Conservation (phyloP, 1,284 basidiomycete species). For the Austroboletus novae-zelandiae region DNA sequence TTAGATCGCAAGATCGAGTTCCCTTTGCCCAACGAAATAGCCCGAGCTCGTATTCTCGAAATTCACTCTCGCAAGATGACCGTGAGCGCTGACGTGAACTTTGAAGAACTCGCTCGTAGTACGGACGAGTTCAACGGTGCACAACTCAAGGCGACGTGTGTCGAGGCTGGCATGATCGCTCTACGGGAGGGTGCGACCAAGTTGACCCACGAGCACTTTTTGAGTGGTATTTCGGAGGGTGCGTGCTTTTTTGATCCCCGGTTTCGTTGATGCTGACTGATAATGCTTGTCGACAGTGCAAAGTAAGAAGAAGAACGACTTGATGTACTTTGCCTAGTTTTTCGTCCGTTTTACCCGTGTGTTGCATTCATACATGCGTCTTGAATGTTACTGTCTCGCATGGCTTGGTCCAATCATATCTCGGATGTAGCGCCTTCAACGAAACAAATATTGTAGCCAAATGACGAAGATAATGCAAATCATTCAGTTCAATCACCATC, state of each 20-base stretch:
- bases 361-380: slow-evolving; percentile 4
- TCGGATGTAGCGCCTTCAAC: too few species aligned
- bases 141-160: slow-evolving; percentile 92
- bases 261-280: slow-evolving; percentile 18
- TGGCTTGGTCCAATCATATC: not conserved
- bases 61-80: slow-evolving; percentile 98
- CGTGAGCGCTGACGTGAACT: slow-evolving; percentile 80
- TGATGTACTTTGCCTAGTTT: slow-evolving; percentile 80
- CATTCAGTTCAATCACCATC: too few species aligned
- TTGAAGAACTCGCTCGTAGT: slow-evolving; percentile 83
- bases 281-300: slow-evolving; percentile 59
- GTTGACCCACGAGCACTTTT: slow-evolving; percentile 90
- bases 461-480: too few species aligned
- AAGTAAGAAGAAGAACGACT: slow-evolving; percentile 95
- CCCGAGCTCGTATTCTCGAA: slow-evolving; percentile 92
- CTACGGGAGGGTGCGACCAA: slow-evolving; percentile 91
- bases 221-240: slow-evolving; percentile 91
- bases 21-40: slow-evolving; percentile 90
- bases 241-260: slow-evolving; percentile 25
- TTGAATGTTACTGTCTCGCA: not conserved
- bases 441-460: too few species aligned
- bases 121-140: slow-evolving; percentile 99
- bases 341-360: not conserved
- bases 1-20: slow-evolving; percentile 97
- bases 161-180: slow-evolving; percentile 99